These are phyloP conservation scores for Silene uniflora DNA, from an alignment of 148 eudicot genomes.

Conservation along the genomic window DNA sequence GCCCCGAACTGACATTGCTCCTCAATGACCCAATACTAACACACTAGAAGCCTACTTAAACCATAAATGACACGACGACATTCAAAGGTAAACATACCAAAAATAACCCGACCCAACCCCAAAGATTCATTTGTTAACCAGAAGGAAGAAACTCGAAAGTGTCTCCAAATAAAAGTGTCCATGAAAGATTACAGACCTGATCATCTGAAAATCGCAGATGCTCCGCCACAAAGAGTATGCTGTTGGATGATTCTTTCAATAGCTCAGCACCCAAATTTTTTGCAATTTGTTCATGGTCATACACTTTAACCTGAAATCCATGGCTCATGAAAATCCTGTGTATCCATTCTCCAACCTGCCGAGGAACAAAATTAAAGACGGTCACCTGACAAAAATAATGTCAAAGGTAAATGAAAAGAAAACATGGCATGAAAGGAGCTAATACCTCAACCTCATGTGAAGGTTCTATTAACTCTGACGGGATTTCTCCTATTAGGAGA, in stretches of 20 bases:
- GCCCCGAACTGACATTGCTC: no score
- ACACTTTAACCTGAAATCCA: slow-evolving; percentile 55
- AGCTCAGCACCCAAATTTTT: slow-evolving; percentile 35
- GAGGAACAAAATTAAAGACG: not conserved
- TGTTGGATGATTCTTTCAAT: slow-evolving; percentile 23
- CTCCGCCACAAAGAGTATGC: slow-evolving; percentile 60
- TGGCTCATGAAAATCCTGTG: slow-evolving; percentile 69
- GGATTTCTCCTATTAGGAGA: slow-evolving; percentile 69
- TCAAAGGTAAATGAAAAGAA: not conserved
- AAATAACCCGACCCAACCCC: not conserved
- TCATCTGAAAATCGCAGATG: slow-evolving; percentile 84
- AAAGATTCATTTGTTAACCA: not conserved
- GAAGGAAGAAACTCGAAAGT: no score
- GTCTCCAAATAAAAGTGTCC: not conserved
- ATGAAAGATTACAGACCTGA: slow-evolving; percentile 44
- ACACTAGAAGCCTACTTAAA: no score
- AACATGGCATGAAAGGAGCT: not conserved
- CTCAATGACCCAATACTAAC: no score
- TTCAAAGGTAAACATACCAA: no score
- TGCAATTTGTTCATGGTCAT: slow-evolving; percentile 48
- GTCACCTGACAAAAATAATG: not conserved
- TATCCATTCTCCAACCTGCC: slow-evolving; percentile 48
- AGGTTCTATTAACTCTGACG: slow-evolving; percentile 49
- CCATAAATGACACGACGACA: no score
- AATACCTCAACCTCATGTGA: slow-evolving; percentile 47